Evolutionary conservation across 352 stramenopile species (phyloP).

Genomic region (Aphanomyces cochlioides): DNA sequence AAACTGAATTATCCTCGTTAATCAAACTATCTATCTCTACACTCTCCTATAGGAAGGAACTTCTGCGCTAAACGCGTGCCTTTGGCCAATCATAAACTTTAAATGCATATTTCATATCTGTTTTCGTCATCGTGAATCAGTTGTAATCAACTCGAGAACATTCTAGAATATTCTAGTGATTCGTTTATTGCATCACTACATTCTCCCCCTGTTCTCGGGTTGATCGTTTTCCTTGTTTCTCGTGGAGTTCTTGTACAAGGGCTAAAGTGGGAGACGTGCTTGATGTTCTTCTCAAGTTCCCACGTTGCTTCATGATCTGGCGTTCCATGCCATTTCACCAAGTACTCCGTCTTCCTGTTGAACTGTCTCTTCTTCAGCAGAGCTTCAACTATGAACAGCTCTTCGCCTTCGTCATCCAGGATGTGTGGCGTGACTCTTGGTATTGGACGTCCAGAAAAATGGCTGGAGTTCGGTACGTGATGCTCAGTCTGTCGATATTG

Average conservation of each 20-base stretch:
- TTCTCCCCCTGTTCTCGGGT: neutral
- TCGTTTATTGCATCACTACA: too few species aligned
- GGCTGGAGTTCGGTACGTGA: neutral
- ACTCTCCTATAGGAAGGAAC: too few species aligned
- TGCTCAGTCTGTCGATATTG: slow-evolving; percentile 32
- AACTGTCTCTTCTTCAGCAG: slow-evolving; percentile 18
- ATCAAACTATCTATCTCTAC: too few species aligned
- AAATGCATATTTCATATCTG: neutral
- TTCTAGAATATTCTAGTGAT: too few species aligned
- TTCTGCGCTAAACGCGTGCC: too few species aligned
- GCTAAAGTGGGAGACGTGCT: slow-evolving; percentile 24
- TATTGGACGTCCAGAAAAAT: neutral
- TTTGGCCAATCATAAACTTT: too few species aligned
- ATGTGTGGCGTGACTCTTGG: slow-evolving; percentile 12
- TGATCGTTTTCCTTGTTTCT: neutral
- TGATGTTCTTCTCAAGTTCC: slow-evolving; percentile 30
- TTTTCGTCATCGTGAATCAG: too few species aligned
- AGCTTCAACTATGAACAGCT: slow-evolving; percentile 16
- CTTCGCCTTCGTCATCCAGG: slow-evolving; percentile 12
- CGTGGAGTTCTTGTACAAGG: slow-evolving; percentile 15
- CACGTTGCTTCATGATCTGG: slow-evolving; percentile 23
- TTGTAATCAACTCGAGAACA: too few species aligned
- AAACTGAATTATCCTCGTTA: too few species aligned
- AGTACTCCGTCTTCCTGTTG: slow-evolving; percentile 16
- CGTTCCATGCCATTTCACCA: slow-evolving; percentile 26